Evolutionary conservation across 2,329 filamentous ascomycete species (phyloP).

Genomic region (Penicillium olsonii): DNA sequence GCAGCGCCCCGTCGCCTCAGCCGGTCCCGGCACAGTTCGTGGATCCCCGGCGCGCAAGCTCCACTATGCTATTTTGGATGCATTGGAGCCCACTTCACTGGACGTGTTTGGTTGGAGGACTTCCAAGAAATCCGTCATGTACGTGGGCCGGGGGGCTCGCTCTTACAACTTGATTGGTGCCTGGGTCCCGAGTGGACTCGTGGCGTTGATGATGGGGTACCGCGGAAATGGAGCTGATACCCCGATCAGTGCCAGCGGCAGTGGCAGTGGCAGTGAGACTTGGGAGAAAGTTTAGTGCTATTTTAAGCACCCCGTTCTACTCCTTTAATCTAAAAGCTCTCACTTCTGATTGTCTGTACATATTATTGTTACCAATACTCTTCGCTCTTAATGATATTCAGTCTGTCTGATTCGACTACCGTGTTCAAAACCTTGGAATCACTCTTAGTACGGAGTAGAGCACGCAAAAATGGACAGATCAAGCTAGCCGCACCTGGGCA

Average conservation of each 20-base stretch:
- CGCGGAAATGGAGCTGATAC: slow-evolving; percentile 40
- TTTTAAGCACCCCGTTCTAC: not conserved
- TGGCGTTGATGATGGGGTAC: slow-evolving; percentile 94
- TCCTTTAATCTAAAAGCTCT: slow-evolving; percentile 6
- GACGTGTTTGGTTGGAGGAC: slow-evolving; percentile 41
- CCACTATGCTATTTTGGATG: slow-evolving; percentile 87
- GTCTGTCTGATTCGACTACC: not conserved
- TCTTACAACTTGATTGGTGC: slow-evolving; percentile 83
- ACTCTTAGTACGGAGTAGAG: too few species aligned
- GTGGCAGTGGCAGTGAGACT: slow-evolving; percentile 38
- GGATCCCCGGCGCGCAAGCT: slow-evolving; percentile 76
- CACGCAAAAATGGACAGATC: too few species aligned
- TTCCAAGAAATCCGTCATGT: slow-evolving; percentile 59
- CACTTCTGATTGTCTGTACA: slow-evolving; percentile 13
- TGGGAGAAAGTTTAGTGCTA: slow-evolving; percentile 35
- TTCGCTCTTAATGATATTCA: slow-evolving; percentile 16
- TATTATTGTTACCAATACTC: slow-evolving; percentile 13
- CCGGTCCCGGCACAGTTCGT: slow-evolving; percentile 46
- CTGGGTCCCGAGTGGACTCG: slow-evolving; percentile 73
- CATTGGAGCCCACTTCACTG: slow-evolving; percentile 61
- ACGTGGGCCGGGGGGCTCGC: slow-evolving; percentile 80
- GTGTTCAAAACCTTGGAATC: too few species aligned
- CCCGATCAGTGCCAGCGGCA: slow-evolving; percentile 35
- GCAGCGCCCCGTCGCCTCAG: slow-evolving; percentile 40
- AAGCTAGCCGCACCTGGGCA: too few species aligned